A percentile compares a stretch with the other conserved stretches of the same genome.
Evolutionary conservation across 2,329 filamentous ascomycete species (phyloP).

Genomic region (Aotearoamyces nothofagi): DNA sequence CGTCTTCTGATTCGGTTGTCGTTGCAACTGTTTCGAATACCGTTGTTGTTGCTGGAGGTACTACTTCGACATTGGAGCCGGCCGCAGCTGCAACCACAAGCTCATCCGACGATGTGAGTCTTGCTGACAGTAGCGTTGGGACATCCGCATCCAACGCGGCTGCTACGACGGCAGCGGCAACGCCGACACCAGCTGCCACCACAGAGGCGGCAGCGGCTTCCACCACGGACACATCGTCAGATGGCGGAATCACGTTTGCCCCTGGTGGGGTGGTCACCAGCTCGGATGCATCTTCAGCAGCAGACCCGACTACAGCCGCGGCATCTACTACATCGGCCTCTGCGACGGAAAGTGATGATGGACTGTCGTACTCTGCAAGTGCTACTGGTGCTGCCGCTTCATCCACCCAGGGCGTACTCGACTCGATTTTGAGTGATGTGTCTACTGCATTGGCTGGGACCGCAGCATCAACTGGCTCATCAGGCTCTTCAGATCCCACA

Average conservation of each 20-base stretch:
- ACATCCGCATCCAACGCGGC: not conserved
- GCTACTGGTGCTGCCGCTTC: not conserved
- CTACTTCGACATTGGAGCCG: constrained; percentile 3
- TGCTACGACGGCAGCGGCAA: constrained; percentile 1
- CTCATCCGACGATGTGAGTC: too few relatives aligned
- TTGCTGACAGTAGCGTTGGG: too few relatives aligned
- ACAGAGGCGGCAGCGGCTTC: too few relatives aligned
- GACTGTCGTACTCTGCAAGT: constrained; percentile 1
- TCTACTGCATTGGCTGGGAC: constrained; percentile 6
- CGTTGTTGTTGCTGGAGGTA: constrained; percentile 1
- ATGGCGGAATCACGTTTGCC: constrained; percentile 14
- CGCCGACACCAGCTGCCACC: constrained; percentile 3
- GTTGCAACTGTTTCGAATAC: constrained; percentile 5
- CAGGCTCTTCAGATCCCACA: constrained; percentile 3
- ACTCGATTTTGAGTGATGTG: too few relatives aligned
- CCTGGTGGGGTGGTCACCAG: constrained; percentile 15
- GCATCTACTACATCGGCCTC: constrained; percentile 4
- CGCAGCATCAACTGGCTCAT: constrained; percentile 5
- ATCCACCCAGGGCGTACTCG: too few relatives aligned
- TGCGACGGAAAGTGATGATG: too few relatives aligned
- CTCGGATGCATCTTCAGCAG: constrained; percentile 3
- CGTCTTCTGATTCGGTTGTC: constrained; percentile 4
- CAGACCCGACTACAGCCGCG: constrained; percentile 5
- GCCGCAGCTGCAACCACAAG: constrained; percentile 1
- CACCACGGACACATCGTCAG: constrained; percentile 4